Evolutionary conservation across 805 yeast genomes (phyloP), one percentile per base, ranked within the genome.

Genomic region (Wickerhamomyces canadensis): DNA sequence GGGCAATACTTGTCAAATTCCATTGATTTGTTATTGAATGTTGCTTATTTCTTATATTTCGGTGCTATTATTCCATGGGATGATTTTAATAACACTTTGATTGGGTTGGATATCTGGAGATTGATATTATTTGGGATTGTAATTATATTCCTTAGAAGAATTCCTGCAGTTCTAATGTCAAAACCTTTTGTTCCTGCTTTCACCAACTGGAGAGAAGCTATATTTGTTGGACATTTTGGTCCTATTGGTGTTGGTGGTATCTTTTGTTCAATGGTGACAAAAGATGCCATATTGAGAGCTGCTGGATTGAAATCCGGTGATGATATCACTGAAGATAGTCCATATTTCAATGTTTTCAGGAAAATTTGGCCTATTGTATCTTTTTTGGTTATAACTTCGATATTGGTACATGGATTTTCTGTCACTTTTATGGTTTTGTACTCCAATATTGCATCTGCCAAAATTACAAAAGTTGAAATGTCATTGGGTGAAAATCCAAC

Each of bases 211-310:
- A 76, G 95, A 57, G 97, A 88, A 58, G 96, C 96, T 0, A 56
- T 88, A 4, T 89, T 89, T 58, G 85, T 94, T 57, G 96, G 96
- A 15, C 96, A 88, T 62, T 88, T 89, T 59, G 97, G 97, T 13
- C 96, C 97, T 2, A 85, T 89, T 54, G 97, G 97, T 33, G 96
- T 88, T 16, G 96, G 96, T 40, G 95, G 95, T 2, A 69, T 88
- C 8, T 87, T 84, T 60, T 91, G 93, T 30, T 79, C 85, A 6
- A 79, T 88, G 34, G 65, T 87, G 43, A 87, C 95, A 1, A 74
- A 91, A 42, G 74, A 78, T 10, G 83, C 79, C 16, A 29, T 29
- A 43, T 62, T 84, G 36, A 94, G 84, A 52, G 65, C 60, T 6
- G 65, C 62, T 40, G 61, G 65, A 14, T 65, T 72, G 15, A 63